A percentile compares a stretch with the other conserved stretches of the same genome.
phyloP scores from a whole-genome alignment of 441 rosid species.

The Aquilaria agallochum region DNA sequence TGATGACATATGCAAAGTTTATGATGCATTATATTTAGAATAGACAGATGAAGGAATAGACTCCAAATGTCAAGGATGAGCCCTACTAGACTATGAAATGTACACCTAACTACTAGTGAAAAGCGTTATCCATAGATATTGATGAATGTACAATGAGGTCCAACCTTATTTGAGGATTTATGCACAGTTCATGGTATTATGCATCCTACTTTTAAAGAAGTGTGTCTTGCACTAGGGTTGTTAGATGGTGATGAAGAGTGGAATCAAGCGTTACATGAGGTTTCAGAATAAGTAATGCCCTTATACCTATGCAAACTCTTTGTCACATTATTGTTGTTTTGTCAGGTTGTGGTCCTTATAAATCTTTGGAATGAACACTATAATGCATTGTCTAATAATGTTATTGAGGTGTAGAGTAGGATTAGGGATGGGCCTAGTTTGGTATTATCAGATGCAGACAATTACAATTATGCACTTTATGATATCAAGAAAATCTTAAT shows the following conservation, averaged over 20 bases:
- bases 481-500: no score
- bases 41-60: neutral
- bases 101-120: neutral
- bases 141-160: neutral
- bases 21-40: neutral
- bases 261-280: neutral
- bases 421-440: neutral
- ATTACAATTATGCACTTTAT: no score
- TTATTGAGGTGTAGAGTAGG: neutral
- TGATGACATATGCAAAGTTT: neutral
- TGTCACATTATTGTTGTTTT: neutral
- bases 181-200: no score
- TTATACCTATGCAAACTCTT: neutral
- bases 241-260: no score
- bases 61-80: neutral
- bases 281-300: neutral
- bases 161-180: no score
- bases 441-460: no score
- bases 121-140: neutral
- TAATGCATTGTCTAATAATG: neutral
- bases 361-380: neutral
- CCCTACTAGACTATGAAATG: neutral
- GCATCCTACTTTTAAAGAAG: no score
- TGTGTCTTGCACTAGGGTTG: no score
- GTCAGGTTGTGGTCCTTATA: neutral